Percentiles rank a stretch among this genome's conserved stretches.
These are phyloP conservation scores for Fusarium liriodendri DNA, from an alignment of 2,329 filamentous ascomycete species.

Conservation along the genomic window DNA sequence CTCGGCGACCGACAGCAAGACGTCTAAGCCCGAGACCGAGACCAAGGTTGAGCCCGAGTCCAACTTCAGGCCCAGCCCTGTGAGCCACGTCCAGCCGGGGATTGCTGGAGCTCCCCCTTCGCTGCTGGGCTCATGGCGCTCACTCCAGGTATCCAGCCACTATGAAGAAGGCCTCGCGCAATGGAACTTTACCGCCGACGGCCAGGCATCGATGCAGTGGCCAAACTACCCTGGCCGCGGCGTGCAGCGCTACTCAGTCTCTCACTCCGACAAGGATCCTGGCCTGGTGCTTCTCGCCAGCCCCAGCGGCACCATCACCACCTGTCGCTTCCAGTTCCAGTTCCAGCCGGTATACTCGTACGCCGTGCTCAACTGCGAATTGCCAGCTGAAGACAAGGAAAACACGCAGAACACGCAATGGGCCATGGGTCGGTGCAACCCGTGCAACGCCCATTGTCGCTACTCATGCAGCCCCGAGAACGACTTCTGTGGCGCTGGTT, in stretches of 20 bases:
- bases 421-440: constrained; percentile 16
- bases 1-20: neutral
- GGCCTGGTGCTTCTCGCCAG: constrained; percentile 6
- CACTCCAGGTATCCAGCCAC: constrained; percentile 20
- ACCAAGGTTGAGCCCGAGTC: neutral
- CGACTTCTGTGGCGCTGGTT: constrained; percentile 1
- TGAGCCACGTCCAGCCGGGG: neutral
- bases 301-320: constrained; percentile 9
- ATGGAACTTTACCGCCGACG: constrained; percentile 20
- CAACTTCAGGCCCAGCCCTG: neutral
- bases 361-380: constrained; percentile 6
- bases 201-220: constrained; percentile 19
- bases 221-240: constrained; percentile 17
- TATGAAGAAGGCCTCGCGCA: constrained; percentile 16
- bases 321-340: constrained; percentile 18
- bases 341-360: constrained; percentile 20
- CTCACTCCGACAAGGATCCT: constrained; percentile 12
- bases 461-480: constrained; percentile 14
- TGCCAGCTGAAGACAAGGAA: neutral
- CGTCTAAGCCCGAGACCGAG: neutral
- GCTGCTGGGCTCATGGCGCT: constrained; percentile 11
- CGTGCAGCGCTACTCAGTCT: constrained; percentile 20
- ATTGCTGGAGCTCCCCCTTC: neutral
- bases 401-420: neutral
- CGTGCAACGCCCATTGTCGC: constrained; percentile 4